phyloP scores from a whole-genome alignment of 306 rosid species.

The Trifolium subterraneum region DNA sequence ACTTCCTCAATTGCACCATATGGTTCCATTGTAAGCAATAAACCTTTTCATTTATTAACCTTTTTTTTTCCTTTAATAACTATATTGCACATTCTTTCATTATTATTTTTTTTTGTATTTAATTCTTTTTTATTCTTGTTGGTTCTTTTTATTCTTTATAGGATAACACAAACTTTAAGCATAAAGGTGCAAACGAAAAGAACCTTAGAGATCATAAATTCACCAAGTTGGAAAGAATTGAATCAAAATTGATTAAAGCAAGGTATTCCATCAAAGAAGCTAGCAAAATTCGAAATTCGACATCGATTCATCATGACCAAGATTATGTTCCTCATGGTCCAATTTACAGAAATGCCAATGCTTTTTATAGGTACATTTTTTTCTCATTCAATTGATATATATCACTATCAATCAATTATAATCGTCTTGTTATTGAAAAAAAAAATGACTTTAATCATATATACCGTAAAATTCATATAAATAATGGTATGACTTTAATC shows the following conservation, averaged over 20 bases:
- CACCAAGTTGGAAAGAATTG: constrained; percentile 44
- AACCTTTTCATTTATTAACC: neutral
- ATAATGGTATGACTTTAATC: too few relatives aligned
- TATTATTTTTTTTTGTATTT: constrained; percentile 5
- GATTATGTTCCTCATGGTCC: constrained; percentile 65
- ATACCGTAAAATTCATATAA: too few relatives aligned
- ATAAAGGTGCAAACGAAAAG: constrained; percentile 24
- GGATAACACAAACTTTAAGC: constrained; percentile 35
- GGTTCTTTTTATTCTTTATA: neutral
- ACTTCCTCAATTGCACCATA: neutral
- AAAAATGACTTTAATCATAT: too few relatives aligned
- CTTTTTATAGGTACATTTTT: constrained; percentile 54
- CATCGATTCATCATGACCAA: constrained; percentile 46
- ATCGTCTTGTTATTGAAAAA: too few relatives aligned
- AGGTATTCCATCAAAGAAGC: constrained; percentile 60
- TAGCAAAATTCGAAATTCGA: constrained; percentile 43
- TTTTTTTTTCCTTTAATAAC: constrained; percentile 11
- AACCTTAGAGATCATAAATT: constrained; percentile 15
- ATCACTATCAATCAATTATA: too few relatives aligned
- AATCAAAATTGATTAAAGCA: constrained; percentile 53
- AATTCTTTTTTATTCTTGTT: neutral
- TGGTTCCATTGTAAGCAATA: constrained; percentile 16
- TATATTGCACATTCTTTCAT: constrained; percentile 31
- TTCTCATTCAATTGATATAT: too few relatives aligned
- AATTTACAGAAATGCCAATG: constrained; percentile 54